Base-by-base conservation (phyloP, 306 rosid species). In the Chamaecrista fasciculata region DNA sequence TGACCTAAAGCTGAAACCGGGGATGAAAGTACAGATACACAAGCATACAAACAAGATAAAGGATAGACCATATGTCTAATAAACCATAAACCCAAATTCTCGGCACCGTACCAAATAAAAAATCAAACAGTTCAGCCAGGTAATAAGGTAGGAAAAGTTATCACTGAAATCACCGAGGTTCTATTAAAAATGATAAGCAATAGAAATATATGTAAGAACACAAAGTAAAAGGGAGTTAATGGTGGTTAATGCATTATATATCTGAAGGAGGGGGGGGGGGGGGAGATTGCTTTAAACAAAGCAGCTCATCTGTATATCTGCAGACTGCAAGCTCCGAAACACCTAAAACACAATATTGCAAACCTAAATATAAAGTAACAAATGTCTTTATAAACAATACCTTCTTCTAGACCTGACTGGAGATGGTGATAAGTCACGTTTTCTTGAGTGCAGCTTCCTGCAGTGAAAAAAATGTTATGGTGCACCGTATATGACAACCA, bases 351-450 rank as follows among this genome's bases (percentile, higher is more conserved):
- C 39, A 39, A 72, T 43, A 58, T 59, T 36, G 69, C 69, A 67
- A 71, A 71, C 81, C 81, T 42, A 70, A 28, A 73, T 18, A 73
- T 20, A 64, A 55, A 52, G 43, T 43, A 68, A 70, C 39, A 67
- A 70, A 73, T 57, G 64, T 51, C 48, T 76, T 4, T 53, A 81
- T 33, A 84, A 79, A 79, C 10, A 46, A 66, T 91, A 94, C 99
- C 99, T 94, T 87, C 89, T 81, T 75, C 85, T 88, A 69, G 97
- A 91, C 85, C 88, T 81, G 79, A 82, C 83, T 9, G 96, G 96
- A 57, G 97, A 94, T 25, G 91, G 92, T 34, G 99, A 91, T 24
- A 63, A 82, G 75, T 86, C 81, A n/a, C 72, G 89, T 76, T 80
- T 91, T 79, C 95, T 89, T 59, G 96, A 85, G 67, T 52, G 93